phyloP scores from a whole-genome alignment of 2,329 filamentous ascomycete genomes.

The Ophiostoma triangulosporum region DNA sequence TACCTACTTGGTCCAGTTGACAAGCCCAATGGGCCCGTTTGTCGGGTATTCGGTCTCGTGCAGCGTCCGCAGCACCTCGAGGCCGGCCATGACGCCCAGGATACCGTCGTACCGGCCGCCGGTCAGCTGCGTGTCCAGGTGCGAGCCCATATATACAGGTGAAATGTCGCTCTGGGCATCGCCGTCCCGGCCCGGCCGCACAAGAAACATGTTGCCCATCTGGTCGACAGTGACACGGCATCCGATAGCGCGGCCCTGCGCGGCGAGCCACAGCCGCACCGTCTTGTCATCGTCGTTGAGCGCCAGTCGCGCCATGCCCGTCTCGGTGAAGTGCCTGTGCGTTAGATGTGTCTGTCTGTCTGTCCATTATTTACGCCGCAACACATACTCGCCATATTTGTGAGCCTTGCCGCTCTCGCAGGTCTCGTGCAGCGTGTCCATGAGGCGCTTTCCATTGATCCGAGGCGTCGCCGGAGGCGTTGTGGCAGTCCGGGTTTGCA shows the following conservation, averaged over 20 bases:
- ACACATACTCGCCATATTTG: conserved; percentile 9
- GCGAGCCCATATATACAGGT: conserved; percentile 54
- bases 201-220: conserved; percentile 72
- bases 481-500: neutral
- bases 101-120: conserved; percentile 68
- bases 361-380: neutral
- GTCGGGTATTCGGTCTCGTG: conserved; percentile 56
- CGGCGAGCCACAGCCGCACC: conserved; percentile 61
- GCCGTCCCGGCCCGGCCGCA: conserved; percentile 52
- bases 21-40: conserved; percentile 55
- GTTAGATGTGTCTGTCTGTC: neutral
- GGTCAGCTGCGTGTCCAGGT: conserved; percentile 49
- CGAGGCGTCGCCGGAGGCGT: neutral
- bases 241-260: conserved; percentile 47
- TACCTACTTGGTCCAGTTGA: conserved; percentile 61
- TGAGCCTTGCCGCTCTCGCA: conserved; percentile 14
- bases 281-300: conserved; percentile 58
- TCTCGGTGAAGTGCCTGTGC: conserved; percentile 31
- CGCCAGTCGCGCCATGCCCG: conserved; percentile 63
- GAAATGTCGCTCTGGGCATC: conserved; percentile 40
- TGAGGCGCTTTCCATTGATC: conserved; percentile 13
- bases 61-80: conserved; percentile 58
- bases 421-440: conserved; percentile 13
- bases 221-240: conserved; percentile 56
- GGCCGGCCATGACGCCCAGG: conserved; percentile 56